Evolutionary conservation across 805 yeast genomes (phyloP), one percentile per base, ranked within the genome.

Genomic region (Ogataea salicorniae): DNA sequence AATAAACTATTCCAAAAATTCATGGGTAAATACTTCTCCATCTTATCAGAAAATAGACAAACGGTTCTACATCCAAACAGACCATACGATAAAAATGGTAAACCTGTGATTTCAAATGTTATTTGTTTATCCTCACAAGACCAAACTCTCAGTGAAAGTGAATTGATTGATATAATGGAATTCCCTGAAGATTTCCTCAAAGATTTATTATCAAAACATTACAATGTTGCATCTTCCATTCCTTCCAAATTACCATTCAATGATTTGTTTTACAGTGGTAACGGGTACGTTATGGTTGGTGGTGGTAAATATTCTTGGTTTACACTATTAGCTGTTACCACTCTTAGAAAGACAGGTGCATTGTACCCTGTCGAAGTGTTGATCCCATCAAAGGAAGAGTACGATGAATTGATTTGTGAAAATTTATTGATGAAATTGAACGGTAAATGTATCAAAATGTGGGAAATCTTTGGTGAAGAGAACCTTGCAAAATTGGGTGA

Each of bases 161-260:
- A 44, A 18, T 42, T 54, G 37, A 13, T 39, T 3, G 44, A 15
- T 15, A 18, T 45, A 34, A 26, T 39, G 34, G 34, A 34, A 9
- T 46, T 44, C 38, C 44, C 67, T 11, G 63, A 63, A 1, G 60
- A 60, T 0, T 80, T 78, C 51, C 59, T 76, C 31, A 52, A 54
- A 0, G 65, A 69, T 26, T 68, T 81, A 69, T 65, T 57, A 14
- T 47, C 54, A 14, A 67, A 79, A 3, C 85, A 81, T 58, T 41
- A 54, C 5, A 58, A 58, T 37, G 75, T 77, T 15, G 69, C 74
- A 23, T 58, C 60, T 5, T 62, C 62, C 31, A 60, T 81, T 63
- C 84, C 83, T 0, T 69, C 68, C 3, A 64, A 64, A 48, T 49
- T 64, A 5, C 53, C 58, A 1, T 36, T 50, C 20, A 47, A 47